These are phyloP conservation scores for Phallus indusiatus DNA, from an alignment of 768 basidiomycete species.

Conservation along the genomic window DNA sequence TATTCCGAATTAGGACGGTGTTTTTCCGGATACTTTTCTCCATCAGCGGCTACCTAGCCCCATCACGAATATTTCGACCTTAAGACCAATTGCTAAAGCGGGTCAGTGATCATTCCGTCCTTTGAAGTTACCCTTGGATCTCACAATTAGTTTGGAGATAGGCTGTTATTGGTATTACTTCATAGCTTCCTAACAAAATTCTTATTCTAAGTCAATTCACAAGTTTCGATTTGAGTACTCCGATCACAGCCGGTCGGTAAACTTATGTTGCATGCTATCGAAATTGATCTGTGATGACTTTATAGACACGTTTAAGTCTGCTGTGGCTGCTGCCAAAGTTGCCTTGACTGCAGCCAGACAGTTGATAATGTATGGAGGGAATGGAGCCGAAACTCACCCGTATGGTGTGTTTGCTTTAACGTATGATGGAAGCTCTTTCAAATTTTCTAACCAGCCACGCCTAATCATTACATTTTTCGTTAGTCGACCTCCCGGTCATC, in stretches of 20 bases:
- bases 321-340: conserved; percentile 20
- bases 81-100: conserved; percentile 18
- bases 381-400: not conserved
- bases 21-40: conserved; percentile 24
- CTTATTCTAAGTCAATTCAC: not conserved
- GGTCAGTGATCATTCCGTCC: conserved; percentile 10
- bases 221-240: conserved; percentile 20
- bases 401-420: conserved; percentile 17
- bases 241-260: conserved; percentile 20
- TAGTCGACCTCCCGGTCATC: conserved; percentile 26
- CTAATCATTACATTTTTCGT: not conserved
- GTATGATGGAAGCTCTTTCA: conserved; percentile 9
- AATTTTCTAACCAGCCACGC: not conserved
- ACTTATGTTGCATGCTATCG: not conserved
- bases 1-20: conserved; percentile 15
- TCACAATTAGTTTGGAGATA: not conserved
- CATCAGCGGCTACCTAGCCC: conserved; percentile 13
- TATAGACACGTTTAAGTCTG: conserved; percentile 22
- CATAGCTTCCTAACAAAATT: not conserved
- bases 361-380: conserved; percentile 1
- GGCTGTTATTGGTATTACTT: conserved; percentile 2
- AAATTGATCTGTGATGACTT: not conserved
- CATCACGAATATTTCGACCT: not conserved
- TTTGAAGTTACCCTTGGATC: too few relatives aligned
- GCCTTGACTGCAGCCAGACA: conserved; percentile 18